Evolutionary conservation across 148 eudicot species (phyloP), one percentile per base, ranked within the genome.

Genomic region (Pharnaceum exiguum): DNA sequence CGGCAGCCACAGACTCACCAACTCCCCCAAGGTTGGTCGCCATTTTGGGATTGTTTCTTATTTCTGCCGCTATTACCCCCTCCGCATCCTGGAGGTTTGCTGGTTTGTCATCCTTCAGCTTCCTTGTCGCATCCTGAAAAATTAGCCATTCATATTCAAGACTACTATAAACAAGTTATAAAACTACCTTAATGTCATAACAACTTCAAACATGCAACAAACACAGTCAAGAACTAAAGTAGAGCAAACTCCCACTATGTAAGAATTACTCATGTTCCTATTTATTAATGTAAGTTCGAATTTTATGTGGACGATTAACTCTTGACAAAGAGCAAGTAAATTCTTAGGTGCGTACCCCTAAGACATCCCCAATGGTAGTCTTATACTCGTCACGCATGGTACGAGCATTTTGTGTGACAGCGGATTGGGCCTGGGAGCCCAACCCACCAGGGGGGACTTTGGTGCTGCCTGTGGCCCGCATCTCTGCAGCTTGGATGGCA

Each of bases 401-500:
- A 0, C 62, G 69, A 1, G 44, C 33, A 38, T 86, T 86, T 15
- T 19, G 39, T 0, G 40, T 45, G 1, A 80, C 89, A 0, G 86
- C 86, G 1, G 80, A 62, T 36, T 73, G 79, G 2, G 95, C 95
- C 38, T 58, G 32, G 0, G 88, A 69, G 0, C 67, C 79, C 5
- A 86, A 18, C 3, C 95, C 95, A 1, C 81, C 80, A 0, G 80
- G 76, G 2, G 55, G 52, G 2, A 65, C 42, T 5, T 30, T 10
- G 31, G 28, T 55, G 2, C 43, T n/a, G 10, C 82, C 77, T 0
- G 73, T 70, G 31, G 86, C 86, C 43, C 75, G 66, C 21, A 65
- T 55, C 62, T 86, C 95, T 0, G 95, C 89, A 0, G 74, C 82
- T 37, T 82, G 82, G 36, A 83, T 83, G 2, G 95, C 89, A 1